These are phyloP conservation scores for Carpinus fangiana DNA, from an alignment of 306 rosid genomes.

Conservation along the genomic window DNA sequence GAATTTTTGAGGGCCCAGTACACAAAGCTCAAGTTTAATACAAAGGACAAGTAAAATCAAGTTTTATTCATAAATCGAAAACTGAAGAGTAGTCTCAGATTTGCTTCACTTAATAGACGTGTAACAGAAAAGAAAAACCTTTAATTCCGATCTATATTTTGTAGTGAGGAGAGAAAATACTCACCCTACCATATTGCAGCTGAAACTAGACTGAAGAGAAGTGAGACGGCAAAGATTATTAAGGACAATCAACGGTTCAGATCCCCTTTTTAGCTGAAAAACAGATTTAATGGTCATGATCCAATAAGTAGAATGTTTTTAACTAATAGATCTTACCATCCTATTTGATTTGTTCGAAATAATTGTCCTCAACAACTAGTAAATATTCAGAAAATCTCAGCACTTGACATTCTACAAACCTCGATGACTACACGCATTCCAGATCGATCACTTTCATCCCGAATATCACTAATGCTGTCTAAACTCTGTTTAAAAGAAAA, in stretches of 20 bases:
- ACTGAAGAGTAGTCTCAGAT: neutral
- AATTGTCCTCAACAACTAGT: neutral
- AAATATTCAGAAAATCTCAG: conserved; percentile 7
- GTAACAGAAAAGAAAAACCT: conserved; percentile 10
- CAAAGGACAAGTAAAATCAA: neutral
- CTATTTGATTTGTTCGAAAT: neutral
- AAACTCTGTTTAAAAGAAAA: conserved; percentile 52
- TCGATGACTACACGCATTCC: conserved; percentile 97
- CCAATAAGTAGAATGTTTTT: neutral
- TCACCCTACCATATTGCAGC: conserved; percentile 99
- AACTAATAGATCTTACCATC: no score
- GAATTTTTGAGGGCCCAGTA: neutral
- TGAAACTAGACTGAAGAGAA: conserved; percentile 80
- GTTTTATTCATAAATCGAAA: neutral
- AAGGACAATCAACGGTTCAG: conserved; percentile 76
- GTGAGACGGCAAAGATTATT: conserved; percentile 90
- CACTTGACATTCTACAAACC: conserved; percentile 40
- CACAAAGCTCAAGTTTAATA: no score
- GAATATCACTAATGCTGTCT: conserved; percentile 90
- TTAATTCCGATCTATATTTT: neutral
- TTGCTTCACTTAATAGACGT: neutral
- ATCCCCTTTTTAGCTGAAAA: conserved; percentile 90
- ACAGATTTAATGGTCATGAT: conserved; percentile 19
- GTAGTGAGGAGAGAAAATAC: conserved; percentile 30
- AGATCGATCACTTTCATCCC: conserved; percentile 96